Conservation (phyloP, 1,284 basidiomycete genomes). For the Malassezia equina region DNA sequence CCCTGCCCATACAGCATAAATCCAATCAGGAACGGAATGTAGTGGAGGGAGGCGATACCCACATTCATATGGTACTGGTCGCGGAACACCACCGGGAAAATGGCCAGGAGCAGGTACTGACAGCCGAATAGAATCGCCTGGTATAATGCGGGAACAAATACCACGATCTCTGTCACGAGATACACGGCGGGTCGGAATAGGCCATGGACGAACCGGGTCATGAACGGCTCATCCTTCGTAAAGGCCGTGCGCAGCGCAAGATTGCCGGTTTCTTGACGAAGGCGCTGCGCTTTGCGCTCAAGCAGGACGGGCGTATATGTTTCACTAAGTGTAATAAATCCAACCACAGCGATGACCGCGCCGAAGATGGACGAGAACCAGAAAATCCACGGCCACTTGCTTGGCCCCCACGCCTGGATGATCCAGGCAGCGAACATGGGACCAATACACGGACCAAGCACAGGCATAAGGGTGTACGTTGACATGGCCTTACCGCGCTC, state of each 20-base stretch:
- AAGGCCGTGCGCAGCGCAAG: slow-evolving; percentile 27
- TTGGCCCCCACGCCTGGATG: slow-evolving; percentile 18
- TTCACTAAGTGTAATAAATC: slow-evolving; percentile 34
- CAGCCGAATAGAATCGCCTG: slow-evolving; percentile 48
- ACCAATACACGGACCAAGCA: slow-evolving; percentile 30
- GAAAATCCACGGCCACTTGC: slow-evolving; percentile 30
- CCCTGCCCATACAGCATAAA: slow-evolving; percentile 52
- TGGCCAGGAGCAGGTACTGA: slow-evolving; percentile 57
- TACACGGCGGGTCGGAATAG: slow-evolving; percentile 53
- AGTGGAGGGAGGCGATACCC: slow-evolving; percentile 58
- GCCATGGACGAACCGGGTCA: slow-evolving; percentile 43
- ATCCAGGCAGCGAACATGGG: slow-evolving; percentile 28
- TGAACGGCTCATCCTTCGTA: slow-evolving; percentile 33
- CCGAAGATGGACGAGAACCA: slow-evolving; percentile 28
- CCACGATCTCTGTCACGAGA: slow-evolving; percentile 52
- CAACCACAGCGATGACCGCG: slow-evolving; percentile 23
- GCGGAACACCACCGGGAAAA: slow-evolving; percentile 57
- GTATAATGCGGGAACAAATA: slow-evolving; percentile 52
- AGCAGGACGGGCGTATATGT: slow-evolving; percentile 48
- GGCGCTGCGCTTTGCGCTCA: slow-evolving; percentile 38
- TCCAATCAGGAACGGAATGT: slow-evolving; percentile 54
- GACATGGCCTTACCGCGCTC: slow-evolving; percentile 35
- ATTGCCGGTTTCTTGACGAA: slow-evolving; percentile 51
- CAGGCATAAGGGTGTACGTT: slow-evolving; percentile 55
- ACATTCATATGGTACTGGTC: slow-evolving; percentile 51